Percentiles rank a stretch among this genome's conserved stretches.
phyloP scores from a whole-genome alignment of 345 rosid genomes.

The Laguncularia racemosa region DNA sequence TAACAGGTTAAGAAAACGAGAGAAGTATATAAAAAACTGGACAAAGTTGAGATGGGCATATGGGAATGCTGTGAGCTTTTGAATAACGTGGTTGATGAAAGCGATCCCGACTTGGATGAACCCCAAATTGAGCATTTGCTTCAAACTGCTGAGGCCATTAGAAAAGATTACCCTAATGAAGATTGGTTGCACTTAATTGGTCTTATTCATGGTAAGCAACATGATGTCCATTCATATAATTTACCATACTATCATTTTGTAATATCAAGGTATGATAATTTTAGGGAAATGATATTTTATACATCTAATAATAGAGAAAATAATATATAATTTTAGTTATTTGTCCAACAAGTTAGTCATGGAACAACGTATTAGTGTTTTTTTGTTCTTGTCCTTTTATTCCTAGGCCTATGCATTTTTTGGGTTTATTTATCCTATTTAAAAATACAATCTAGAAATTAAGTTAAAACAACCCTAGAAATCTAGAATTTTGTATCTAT shows the following conservation, averaged over 20 bases:
- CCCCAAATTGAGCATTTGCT: conserved; percentile 58
- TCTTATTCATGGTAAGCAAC: conserved; percentile 44
- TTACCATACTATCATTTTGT: neutral
- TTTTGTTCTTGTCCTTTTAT: no score
- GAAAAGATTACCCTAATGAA: conserved; percentile 50
- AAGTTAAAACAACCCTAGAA: no score
- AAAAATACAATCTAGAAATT: no score
- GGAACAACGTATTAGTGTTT: no score
- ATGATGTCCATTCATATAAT: neutral
- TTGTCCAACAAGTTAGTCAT: no score
- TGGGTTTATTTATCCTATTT: no score
- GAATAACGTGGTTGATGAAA: conserved; percentile 58
- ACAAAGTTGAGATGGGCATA: conserved; percentile 52
- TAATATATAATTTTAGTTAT: no score
- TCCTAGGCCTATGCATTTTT: no score
- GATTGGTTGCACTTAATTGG: conserved; percentile 65
- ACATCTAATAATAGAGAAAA: no score
- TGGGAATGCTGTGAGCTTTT: conserved; percentile 73
- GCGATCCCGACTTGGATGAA: conserved; percentile 70
- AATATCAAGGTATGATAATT: neutral
- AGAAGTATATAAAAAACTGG: conserved; percentile 36
- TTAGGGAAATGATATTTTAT: no score
- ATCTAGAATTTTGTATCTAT: no score
- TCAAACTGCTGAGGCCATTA: conserved; percentile 62
- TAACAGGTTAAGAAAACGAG: conserved; percentile 45